Evolutionary conservation across 2,329 filamentous ascomycete genomes (phyloP).

Genomic region (Neophaeococcomyces aloes): DNA sequence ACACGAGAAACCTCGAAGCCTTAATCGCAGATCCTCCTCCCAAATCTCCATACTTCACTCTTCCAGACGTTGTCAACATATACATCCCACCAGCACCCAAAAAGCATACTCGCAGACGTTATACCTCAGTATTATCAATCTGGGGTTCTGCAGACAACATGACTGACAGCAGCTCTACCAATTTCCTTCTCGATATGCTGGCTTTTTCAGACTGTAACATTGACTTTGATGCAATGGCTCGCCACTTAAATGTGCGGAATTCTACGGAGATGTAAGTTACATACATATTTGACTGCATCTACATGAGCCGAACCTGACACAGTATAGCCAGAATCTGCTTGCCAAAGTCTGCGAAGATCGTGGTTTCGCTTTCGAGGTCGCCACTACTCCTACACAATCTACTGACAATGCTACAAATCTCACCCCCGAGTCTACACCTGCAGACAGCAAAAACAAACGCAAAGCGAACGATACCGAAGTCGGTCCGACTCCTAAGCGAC

Average conservation of each 20-base stretch:
- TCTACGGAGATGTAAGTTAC: neutral
- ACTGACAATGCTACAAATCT: too few species aligned
- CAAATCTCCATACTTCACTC: slow-evolving; percentile 1
- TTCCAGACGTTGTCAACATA: neutral
- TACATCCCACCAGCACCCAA: neutral
- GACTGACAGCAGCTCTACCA: neutral
- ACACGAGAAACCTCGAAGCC: neutral
- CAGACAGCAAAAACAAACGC: too few species aligned
- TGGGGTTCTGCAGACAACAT: neutral
- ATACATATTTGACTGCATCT: too few species aligned
- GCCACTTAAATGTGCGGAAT: neutral
- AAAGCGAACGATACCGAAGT: too few species aligned
- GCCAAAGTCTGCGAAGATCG: too few species aligned
- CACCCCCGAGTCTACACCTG: too few species aligned
- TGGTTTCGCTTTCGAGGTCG: too few species aligned
- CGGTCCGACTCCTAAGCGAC: too few species aligned
- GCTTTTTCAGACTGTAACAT: neutral
- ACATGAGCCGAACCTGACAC: too few species aligned
- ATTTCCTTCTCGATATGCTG: neutral
- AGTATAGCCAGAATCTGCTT: too few species aligned
- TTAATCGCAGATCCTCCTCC: neutral
- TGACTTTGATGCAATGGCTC: neutral
- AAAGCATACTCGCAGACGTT: neutral
- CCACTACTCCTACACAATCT: too few species aligned
- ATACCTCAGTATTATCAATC: neutral